phyloP scores from a whole-genome alignment of 2,329 filamentous ascomycete genomes.

The Xylaria digitata region DNA sequence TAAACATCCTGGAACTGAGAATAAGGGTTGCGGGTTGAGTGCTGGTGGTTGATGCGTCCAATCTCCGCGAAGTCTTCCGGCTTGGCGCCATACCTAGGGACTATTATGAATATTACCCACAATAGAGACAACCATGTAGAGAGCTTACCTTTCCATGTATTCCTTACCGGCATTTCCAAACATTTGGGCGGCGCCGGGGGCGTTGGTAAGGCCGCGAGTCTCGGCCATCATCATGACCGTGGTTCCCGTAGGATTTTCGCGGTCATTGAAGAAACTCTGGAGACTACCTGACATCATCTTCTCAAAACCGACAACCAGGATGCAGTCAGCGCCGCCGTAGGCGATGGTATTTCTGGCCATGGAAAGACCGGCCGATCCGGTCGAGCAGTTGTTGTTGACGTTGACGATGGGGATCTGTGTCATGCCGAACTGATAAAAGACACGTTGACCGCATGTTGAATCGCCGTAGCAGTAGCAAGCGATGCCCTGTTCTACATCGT shows the following conservation, averaged over 20 bases:
- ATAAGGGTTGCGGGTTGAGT: conserved; percentile 93
- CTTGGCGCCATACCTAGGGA: conserved; percentile 80
- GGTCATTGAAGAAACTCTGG: conserved; percentile 85
- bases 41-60: conserved; percentile 89
- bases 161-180: conserved; percentile 94
- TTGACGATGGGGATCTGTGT: conserved; percentile 97
- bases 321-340: conserved; percentile 84
- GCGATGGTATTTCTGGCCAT: conserved; percentile 85
- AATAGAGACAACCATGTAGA: background rate
- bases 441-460: conserved; percentile 91
- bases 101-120: conserved; percentile 35
- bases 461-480: conserved; percentile 99
- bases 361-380: conserved; percentile 89
- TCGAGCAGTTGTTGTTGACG: conserved; percentile 98
- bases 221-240: conserved; percentile 81
- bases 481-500: conserved; percentile 92
- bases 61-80: conserved; percentile 94
- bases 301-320: conserved; percentile 94
- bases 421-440: conserved; percentile 99
- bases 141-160: conserved; percentile 87
- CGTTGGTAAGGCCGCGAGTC: conserved; percentile 83
- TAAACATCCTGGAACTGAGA: conserved; percentile 97
- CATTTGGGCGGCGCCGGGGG: conserved; percentile 88
- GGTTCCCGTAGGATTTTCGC: conserved; percentile 81
- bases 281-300: conserved; percentile 97